Conservation (phyloP, 2,329 filamentous ascomycete genomes). For the Clarireedia paspali region DNA sequence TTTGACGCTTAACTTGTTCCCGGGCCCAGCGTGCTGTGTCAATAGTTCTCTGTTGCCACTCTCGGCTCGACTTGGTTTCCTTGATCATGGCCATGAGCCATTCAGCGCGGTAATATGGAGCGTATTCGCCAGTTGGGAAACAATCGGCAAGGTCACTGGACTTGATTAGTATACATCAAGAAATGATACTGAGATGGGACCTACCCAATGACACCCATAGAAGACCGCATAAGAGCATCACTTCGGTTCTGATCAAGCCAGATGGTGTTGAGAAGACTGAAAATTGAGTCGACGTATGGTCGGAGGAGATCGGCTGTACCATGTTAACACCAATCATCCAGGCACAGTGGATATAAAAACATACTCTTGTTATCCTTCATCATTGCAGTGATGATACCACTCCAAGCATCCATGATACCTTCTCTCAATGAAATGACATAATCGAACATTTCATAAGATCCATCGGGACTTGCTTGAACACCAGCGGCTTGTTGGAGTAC, state of each 20-base stretch:
- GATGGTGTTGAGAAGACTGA: conserved; percentile 76
- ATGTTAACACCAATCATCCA: conserved; percentile 23
- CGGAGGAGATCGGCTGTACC: conserved; percentile 58
- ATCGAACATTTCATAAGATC: conserved; percentile 91
- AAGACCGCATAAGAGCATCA: conserved; percentile 84
- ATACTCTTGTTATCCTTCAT: conserved; percentile 71
- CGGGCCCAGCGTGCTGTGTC: conserved; percentile 96
- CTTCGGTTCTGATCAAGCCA: conserved; percentile 79
- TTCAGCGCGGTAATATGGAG: conserved; percentile 77
- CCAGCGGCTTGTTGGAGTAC: conserved; percentile 88
- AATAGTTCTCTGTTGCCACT: conserved; percentile 76
- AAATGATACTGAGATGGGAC: conserved; percentile 27
- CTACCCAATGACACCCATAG: conserved; percentile 96
- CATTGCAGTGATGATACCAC: conserved; percentile 91
- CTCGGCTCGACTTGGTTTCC: conserved; percentile 82
- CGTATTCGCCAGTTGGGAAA: conserved; percentile 84
- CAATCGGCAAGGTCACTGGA: conserved; percentile 83
- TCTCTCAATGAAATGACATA: conserved; percentile 93
- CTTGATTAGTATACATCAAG: conserved; percentile 11
- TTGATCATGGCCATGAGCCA: conserved; percentile 88
- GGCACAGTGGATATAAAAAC: conserved; percentile 25
- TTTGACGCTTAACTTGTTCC: conserved; percentile 93
- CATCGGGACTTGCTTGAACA: conserved; percentile 71
- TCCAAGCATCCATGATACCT: conserved; percentile 99
- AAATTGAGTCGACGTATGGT: conserved; percentile 77